Percentiles rank a stretch among this genome's conserved stretches.
phyloP scores from a whole-genome alignment of 768 basidiomycete genomes.

The Neoboletus subvelutipes region DNA sequence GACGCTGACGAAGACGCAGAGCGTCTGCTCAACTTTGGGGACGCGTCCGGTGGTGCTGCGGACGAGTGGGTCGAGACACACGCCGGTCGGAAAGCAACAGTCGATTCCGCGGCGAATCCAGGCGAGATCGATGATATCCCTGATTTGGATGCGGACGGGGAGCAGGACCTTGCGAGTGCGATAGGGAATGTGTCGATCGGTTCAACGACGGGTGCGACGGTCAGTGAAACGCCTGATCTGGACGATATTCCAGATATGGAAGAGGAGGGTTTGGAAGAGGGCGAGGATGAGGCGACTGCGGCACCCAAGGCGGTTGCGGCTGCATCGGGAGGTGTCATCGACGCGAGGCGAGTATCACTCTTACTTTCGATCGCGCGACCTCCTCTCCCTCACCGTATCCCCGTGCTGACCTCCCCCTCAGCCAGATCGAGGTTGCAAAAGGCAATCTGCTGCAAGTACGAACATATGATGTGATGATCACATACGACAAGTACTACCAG shows the following conservation, averaged over 20 bases:
- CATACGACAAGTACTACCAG: constrained; percentile 99
- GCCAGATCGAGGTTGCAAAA: constrained; percentile 63
- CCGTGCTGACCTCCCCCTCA: constrained; percentile 27
- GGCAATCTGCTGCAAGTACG: constrained; percentile 91
- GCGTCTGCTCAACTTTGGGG: constrained; percentile 82
- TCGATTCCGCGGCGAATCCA: constrained; percentile 56
- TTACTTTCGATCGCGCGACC: not conserved
- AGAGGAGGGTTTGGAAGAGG: constrained; percentile 87
- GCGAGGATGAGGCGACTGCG: constrained; percentile 83
- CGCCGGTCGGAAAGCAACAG: constrained; percentile 62
- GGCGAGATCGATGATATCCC: constrained; percentile 83
- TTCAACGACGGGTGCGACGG: constrained; percentile 33
- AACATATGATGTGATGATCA: constrained; percentile 99
- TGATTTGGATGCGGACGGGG: constrained; percentile 77
- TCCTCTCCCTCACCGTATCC: not conserved
- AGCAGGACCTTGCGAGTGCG: constrained; percentile 43
- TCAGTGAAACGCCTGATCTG: constrained; percentile 78
- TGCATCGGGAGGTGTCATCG: constrained; percentile 37
- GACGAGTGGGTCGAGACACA: constrained; percentile 99
- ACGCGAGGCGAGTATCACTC: constrained; percentile 46
- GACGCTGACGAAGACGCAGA: constrained; percentile 97
- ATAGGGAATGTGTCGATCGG: constrained; percentile 48
- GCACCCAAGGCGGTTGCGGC: constrained; percentile 45
- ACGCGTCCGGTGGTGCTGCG: constrained; percentile 52
- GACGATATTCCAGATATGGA: constrained; percentile 99